Conservation (phyloP, 345 rosid species). For the thale cress (Arabidopsis thaliana) region TAIR10.1 NC_003074.8:21959001-21959500, state of each 20-base stretch:
- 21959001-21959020: conserved; percentile 8
- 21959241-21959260: neutral
- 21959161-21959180: conserved; percentile 9
- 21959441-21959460: too few species aligned
- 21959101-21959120: conserved; percentile 69
- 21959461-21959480: too few species aligned
- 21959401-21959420: too few species aligned
- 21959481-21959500: neutral
- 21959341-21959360: too few species aligned
- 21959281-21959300: neutral
- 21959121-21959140: conserved; percentile 72
- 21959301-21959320: neutral
- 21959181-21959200: neutral
- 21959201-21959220: conserved; percentile 10
- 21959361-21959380: too few species aligned
- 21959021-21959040: conserved; percentile 43
- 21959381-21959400: too few species aligned
- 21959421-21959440: too few species aligned
- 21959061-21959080: conserved; percentile 76
- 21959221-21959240: conserved; percentile 1
- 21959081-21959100: conserved; percentile 71
- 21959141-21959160: conserved; percentile 62
- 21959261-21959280: neutral
- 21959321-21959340: too few species aligned
- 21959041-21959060: conserved; percentile 85